Base-by-base conservation (phyloP, 805 yeast genomes). In the Ogataea sp. region DNA sequence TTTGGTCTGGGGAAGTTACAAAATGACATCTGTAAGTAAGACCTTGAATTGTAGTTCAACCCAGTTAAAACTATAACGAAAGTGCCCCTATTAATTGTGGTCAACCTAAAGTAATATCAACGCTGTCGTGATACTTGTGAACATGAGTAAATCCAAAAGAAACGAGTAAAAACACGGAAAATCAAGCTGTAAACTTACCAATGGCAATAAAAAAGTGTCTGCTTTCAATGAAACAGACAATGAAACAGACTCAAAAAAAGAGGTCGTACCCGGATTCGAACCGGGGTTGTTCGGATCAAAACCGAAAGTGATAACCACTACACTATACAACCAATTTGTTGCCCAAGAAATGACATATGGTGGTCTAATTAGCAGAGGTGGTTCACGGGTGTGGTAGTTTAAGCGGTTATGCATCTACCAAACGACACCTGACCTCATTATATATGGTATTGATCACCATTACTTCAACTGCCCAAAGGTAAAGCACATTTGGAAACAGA, bases 201-300 rank as follows among this genome's bases (percentile, higher is more conserved):
- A n/a, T n/a, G n/a, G n/a, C n/a, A 29, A 16, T 16, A 29, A 11
- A 29, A 29, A 15, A 29, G 16, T 29, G 18, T n/a, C 4, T 29
- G 10, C 4, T 9, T 15, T 6, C 17, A 20, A 18, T 18, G 18
- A 18, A 31, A 29, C 6, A 6, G 4, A 29, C 11, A 32, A n/a
- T 20, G 17, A 20, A 14, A 32, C 7, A 30, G 14, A 18, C 17
- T 15, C 20, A 43, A 52, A 52, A 50, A 49, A 41, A 44, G 44
- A 77, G 83, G 82, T 76, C 84, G 73, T 74, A 73, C 83, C 83
- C 83, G 83, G 83, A 75, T 75, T 78, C 83, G 84, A 78, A 78
- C 83, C 76, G 83, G 83, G 82, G 83, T 78, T 75, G 78, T 68
- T 62, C 74, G 83, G 83, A 78, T 78, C 83, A 78, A 73, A 78